Conservation (phyloP, 2,329 filamentous ascomycete species). For the Aquanectria penicillioides region DNA sequence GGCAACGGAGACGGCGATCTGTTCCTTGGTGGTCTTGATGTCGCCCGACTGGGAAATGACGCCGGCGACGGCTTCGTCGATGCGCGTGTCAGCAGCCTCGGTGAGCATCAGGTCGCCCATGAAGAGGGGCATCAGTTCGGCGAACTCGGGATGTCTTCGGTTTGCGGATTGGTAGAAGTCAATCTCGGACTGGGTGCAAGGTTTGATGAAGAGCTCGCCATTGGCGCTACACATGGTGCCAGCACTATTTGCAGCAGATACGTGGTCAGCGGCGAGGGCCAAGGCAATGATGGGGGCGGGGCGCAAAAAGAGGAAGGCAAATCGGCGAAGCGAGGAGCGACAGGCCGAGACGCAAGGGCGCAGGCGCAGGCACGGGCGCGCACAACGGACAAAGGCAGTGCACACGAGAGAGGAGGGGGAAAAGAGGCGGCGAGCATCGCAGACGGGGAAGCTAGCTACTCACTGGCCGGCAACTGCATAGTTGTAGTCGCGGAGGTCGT, state of each 20-base stretch:
- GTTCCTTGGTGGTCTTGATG: constrained; percentile 46
- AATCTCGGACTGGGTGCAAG: constrained; percentile 86
- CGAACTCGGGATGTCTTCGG: constrained; percentile 75
- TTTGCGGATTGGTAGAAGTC: constrained; percentile 85
- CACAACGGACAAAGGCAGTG: constrained; percentile 12
- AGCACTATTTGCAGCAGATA: constrained; percentile 66
- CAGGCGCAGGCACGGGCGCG: too few species aligned
- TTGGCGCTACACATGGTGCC: constrained; percentile 87
- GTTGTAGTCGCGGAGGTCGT: constrained; percentile 74
- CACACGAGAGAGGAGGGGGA: background rate
- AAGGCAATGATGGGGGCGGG: background rate
- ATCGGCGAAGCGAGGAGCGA: constrained; percentile 19
- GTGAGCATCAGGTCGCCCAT: constrained; percentile 82
- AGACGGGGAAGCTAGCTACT: constrained; percentile 50
- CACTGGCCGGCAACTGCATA: constrained; percentile 88
- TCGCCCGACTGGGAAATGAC: constrained; percentile 52
- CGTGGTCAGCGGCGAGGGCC: constrained; percentile 24
- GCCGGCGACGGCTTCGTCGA: constrained; percentile 59
- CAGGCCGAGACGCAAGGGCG: too few species aligned
- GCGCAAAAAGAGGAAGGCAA: constrained; percentile 17
- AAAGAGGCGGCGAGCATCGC: constrained; percentile 1
- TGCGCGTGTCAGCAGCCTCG: constrained; percentile 58
- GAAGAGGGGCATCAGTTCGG: constrained; percentile 84
- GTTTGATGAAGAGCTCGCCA: constrained; percentile 92
- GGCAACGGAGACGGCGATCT: constrained; percentile 47